A percentile compares a stretch with the other conserved stretches of the same genome.
These are phyloP conservation scores for Daldinia decipiens DNA, from an alignment of 495 filamentous ascomycete species.

Conservation along the genomic window DNA sequence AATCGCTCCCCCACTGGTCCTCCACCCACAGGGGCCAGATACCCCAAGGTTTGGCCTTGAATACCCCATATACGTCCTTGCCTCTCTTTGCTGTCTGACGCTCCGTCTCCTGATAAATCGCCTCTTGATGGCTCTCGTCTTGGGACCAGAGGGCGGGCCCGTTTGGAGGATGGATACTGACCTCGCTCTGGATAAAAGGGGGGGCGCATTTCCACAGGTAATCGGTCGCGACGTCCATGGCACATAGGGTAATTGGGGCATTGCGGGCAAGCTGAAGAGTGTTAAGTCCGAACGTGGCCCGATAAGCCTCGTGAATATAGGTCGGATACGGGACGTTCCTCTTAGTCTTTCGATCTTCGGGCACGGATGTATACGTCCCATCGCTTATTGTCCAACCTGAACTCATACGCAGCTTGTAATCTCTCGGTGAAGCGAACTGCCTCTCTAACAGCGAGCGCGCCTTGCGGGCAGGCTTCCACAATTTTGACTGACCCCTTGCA, in stretches of 20 bases:
- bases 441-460: background rate
- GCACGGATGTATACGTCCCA: slow-evolving; percentile 35
- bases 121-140: slow-evolving; percentile 1
- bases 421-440: background rate
- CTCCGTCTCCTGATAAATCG: slow-evolving; percentile 28
- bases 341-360: slow-evolving; percentile 32
- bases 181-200: background rate
- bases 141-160: slow-evolving; percentile 41
- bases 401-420: slow-evolving; percentile 31
- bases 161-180: slow-evolving; percentile 21
- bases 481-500: background rate
- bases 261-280: slow-evolving; percentile 41
- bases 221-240: slow-evolving; percentile 35
- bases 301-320: slow-evolving; percentile 8
- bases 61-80: background rate
- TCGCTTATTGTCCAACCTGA: slow-evolving; percentile 43
- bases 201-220: slow-evolving; percentile 42
- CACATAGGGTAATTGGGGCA: slow-evolving; percentile 25
- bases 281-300: slow-evolving; percentile 37
- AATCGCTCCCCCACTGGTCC: slow-evolving; percentile 43
- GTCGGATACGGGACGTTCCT: slow-evolving; percentile 38
- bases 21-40: slow-evolving; percentile 47
- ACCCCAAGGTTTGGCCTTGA: slow-evolving; percentile 36
- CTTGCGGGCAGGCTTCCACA: background rate
- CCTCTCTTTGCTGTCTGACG: background rate